Percentiles rank a stretch among this genome's conserved stretches.
These are phyloP conservation scores for Brettanomyces nanus DNA, from an alignment of 805 yeast species.

Conservation along the genomic window DNA sequence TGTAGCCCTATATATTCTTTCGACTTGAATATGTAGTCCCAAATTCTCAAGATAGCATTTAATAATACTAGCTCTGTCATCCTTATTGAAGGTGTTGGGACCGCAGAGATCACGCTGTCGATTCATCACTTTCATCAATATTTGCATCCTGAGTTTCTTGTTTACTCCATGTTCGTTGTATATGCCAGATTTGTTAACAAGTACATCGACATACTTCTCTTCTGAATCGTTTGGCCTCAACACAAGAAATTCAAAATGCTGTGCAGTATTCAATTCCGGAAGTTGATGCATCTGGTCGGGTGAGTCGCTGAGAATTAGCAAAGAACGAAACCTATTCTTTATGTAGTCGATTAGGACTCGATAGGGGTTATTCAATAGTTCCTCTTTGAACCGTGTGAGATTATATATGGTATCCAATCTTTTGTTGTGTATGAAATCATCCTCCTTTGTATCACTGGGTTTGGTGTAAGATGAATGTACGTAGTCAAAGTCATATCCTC, in stretches of 20 bases:
- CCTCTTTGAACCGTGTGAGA: constrained; percentile 31
- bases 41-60: constrained; percentile 38
- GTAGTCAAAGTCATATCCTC: constrained; percentile 17
- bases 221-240: constrained; percentile 34
- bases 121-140: constrained; percentile 28
- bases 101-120: constrained; percentile 11
- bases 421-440: constrained; percentile 11
- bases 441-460: constrained; percentile 3
- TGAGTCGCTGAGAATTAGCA: constrained; percentile 42
- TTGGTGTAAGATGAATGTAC: constrained; percentile 4
- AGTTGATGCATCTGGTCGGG: constrained; percentile 34
- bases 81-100: constrained; percentile 25
- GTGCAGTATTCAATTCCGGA: constrained; percentile 18
- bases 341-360: constrained; percentile 58
- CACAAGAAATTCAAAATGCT: constrained; percentile 29
- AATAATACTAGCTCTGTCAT: constrained; percentile 39
- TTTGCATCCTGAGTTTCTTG: constrained; percentile 29
- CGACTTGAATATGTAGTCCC: constrained; percentile 59
- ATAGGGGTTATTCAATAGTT: constrained; percentile 47
- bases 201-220: constrained; percentile 35
- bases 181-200: constrained; percentile 39
- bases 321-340: constrained; percentile 57
- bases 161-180: constrained; percentile 49
- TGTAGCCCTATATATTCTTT: constrained; percentile 49
- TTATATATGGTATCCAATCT: constrained; percentile 54